Evolutionary conservation across 768 basidiomycete genomes (phyloP), one percentile per base, ranked within the genome.

Genomic region (Calvatia gigantea): DNA sequence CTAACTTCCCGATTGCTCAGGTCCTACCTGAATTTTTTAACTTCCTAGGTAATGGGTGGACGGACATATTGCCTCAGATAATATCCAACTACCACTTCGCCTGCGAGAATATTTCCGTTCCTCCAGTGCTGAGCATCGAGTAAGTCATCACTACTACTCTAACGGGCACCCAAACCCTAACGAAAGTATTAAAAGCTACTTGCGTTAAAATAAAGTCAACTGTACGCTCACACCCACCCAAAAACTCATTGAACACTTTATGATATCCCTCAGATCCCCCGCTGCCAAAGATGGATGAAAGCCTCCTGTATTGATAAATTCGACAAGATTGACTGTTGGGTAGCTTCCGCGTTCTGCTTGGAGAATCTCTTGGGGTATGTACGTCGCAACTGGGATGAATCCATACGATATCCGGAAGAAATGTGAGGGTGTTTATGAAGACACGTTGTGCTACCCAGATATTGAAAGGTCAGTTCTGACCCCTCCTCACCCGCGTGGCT

Each of bases 321-420:
- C 53, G 89, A 94, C 63, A 71, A 73, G 12, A 83, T 89, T 31
- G 73, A 77, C 51, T 93, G 91, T 62, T 65, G 67, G 14, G 85
- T 85, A 6, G 86, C 89, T 1, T 69, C 78, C 31, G 61, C 62
- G 1, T 90, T 87, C 64, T 93, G 91, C 69, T 58, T 75, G 17
- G 67, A 63, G 12, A 76, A 79, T 56, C 66, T 90, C n/a, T 23
- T 74, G 71, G 21, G 66, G 58, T 39, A 66, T 42, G 31, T 8
- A 25, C 35, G 37, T 4, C 9, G 19, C 12, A 17, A 11, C 48
- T 75, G 75, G 73, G n/a, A 69, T 71, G 65, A 84, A 85, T 63
- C 81, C 80, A 1, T 90, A 91, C 62, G 87, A 91, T 62, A 79
- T 92, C 50, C 84, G 79, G 63, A 77, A 78, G 63, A 67, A 72